Base-by-base conservation (phyloP, 345 rosid species). In the Eutrema heterophyllum region DNA sequence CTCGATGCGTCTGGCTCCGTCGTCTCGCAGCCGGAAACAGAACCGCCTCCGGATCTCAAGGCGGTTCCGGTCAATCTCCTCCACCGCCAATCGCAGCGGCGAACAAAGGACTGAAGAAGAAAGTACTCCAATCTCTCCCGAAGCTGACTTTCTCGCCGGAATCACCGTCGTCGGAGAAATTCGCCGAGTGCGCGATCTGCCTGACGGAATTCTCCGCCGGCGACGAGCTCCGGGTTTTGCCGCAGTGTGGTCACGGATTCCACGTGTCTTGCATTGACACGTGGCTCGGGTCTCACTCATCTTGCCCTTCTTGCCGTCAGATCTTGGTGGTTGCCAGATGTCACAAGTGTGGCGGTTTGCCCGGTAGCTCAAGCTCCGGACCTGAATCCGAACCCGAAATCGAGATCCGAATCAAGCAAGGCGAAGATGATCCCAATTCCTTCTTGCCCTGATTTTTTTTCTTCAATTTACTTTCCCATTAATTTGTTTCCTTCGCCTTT, bases 231-330 rank as follows among this genome's bases (percentile, higher is more conserved):
- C 81, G 99, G 2, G 78, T 87, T 49, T 73, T 92, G 40, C 97
- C 98, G 49, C 96, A 90, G 85, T 92, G 99, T 71, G 90, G 89
- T 0, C 98, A 96, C 66, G 89, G 88, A 3, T 96, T 96, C 84
- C 99, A 96, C 78, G 88, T 90, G 38, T 64, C 79, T 18, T 95
- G 99, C 73, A 92, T 95, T 71, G 98, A 95, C 84, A 85, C 84
- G 70, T 95, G 99, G 99, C 87, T 96, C 0, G 96, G 90, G 2
- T 84, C 97, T 49, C 98, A 85, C 85, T 95, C 98, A 2, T 87
- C 99, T 4, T 95, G 99, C 54, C 99, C 98, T 15, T 95, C 94
- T 0, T 91, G 97, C 87, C 97, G 97, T 61, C 92, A 87, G 83
- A 81, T 88, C 18, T 71, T 88, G 51, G 89, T 75, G 9, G 89